Conservation (phyloP, 164 flowering plant species). For the Hamamelis virginiana region DNA sequence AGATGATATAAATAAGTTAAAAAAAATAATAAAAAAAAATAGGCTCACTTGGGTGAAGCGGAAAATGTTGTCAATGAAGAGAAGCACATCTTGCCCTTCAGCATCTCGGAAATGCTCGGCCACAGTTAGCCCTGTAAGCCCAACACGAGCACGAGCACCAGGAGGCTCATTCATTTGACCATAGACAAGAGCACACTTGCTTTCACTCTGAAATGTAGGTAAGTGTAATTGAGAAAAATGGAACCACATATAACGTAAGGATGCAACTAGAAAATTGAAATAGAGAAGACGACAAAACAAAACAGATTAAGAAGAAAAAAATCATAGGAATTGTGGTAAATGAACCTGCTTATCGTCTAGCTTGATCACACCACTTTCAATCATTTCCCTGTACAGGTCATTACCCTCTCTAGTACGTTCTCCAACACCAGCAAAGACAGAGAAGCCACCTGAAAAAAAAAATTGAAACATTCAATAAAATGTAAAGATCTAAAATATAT, state of each 20-base stretch:
- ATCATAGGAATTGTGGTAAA: not conserved
- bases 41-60: slow-evolving; percentile 83
- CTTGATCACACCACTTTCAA: slow-evolving; percentile 98
- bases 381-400: slow-evolving; percentile 97
- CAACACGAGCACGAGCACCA: slow-evolving; percentile 99
- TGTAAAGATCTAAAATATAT: not conserved
- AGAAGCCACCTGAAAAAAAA: slow-evolving; percentile 75
- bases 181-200: slow-evolving; percentile 98
- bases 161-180: slow-evolving; percentile 99
- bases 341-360: slow-evolving; percentile 86
- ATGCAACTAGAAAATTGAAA: not conserved
- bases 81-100: slow-evolving; percentile 98
- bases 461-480: not conserved
- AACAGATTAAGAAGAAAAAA: too few relatives aligned
- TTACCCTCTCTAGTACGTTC: slow-evolving; percentile 99
- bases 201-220: slow-evolving; percentile 53
- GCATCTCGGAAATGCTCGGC: slow-evolving; percentile 99
- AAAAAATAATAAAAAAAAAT: too few relatives aligned
- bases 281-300: not conserved
- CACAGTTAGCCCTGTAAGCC: slow-evolving; percentile 91
- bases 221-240: not conserved
- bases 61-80: slow-evolving; percentile 97
- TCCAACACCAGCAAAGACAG: slow-evolving; percentile 98
- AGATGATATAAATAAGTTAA: too few relatives aligned
- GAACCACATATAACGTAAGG: not conserved